phyloP scores from a whole-genome alignment of 2,329 filamentous ascomycete genomes.

The Myriosclerotinia curreyana region DNA sequence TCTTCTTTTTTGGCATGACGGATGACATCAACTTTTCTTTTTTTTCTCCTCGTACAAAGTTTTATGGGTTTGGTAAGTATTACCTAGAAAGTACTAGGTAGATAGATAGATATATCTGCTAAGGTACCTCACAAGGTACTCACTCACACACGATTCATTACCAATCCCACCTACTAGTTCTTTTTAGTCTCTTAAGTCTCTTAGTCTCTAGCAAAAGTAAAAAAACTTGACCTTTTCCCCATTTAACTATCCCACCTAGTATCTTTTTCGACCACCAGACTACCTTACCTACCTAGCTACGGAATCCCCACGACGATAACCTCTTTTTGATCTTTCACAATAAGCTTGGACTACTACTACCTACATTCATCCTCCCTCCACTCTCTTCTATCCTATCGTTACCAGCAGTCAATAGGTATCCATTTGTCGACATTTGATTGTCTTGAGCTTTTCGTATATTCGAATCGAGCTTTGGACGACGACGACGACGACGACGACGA shows the following conservation, averaged over 20 bases:
- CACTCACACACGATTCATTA: slow-evolving; percentile 1
- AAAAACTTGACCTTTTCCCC: slow-evolving; percentile 7
- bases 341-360: background rate
- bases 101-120: too few species aligned
- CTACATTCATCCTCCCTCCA: background rate
- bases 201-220: background rate
- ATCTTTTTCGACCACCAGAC: background rate
- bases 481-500: background rate
- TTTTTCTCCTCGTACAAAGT: background rate
- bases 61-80: too few species aligned
- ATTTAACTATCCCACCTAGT: background rate
- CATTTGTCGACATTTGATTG: background rate
- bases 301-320: background rate
- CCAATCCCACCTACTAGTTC: slow-evolving; percentile 1
- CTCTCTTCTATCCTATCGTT: background rate
- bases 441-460: background rate
- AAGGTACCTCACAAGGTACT: background rate
- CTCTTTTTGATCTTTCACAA: background rate
- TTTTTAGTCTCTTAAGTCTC: background rate
- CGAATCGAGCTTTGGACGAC: background rate
- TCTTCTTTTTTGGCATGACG: too few species aligned
- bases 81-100: too few species aligned
- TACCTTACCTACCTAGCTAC: too few species aligned
- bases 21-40: background rate
- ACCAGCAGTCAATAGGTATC: background rate